Evolutionary conservation across 208 protist genomes (phyloP), one percentile per base, ranked within the genome.

Genomic region (Crithidia bombi): DNA sequence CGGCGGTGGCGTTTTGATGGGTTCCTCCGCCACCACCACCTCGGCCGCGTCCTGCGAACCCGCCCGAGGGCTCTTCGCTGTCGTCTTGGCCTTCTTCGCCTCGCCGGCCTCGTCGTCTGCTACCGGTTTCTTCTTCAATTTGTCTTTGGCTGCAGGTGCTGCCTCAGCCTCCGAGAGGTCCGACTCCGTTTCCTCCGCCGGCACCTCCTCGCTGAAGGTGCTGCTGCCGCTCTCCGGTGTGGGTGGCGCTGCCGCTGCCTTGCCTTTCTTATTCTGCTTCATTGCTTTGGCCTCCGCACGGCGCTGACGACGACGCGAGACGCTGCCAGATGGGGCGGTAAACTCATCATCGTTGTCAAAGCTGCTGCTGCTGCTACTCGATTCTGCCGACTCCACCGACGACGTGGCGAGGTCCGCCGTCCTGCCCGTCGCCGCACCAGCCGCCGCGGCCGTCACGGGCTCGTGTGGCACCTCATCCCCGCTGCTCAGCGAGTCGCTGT

Each of bases 401-500:
- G 64, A 73, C 5, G 36, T 28, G 15, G 65, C 49, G 47, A 46
- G 50, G 71, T 47, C 26, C 33, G 47, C 23, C 56, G 38, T 39
- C 49, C n/a, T 69, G 62, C 52, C 43, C 17, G 21, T 47, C 56
- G 52, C 58, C 23, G 17, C 63, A 17, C 28, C 56, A 12, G 65
- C 50, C 0, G 70, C 69, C 11, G 67, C 63, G 69, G 57, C 73
- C 9, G 75, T 81, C 17, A 81, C 65, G 32, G 71, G 77, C 59
- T 82, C 77, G 54, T 82, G 71, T 5, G 19, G 33, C 30, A 30
- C 59, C n/a, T 56, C 67, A 43, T 44, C 55, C n/a, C 46, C 52
- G 62, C 25, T 68, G 47, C 44, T 54, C 44, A 33, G 70, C 52
- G 35, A 57, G 28, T 65, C 56, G 17, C 46, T 26, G 35, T 58